These are phyloP conservation scores for Clavispora carvajalis DNA, from an alignment of 805 yeast genomes.

Conservation along the genomic window DNA sequence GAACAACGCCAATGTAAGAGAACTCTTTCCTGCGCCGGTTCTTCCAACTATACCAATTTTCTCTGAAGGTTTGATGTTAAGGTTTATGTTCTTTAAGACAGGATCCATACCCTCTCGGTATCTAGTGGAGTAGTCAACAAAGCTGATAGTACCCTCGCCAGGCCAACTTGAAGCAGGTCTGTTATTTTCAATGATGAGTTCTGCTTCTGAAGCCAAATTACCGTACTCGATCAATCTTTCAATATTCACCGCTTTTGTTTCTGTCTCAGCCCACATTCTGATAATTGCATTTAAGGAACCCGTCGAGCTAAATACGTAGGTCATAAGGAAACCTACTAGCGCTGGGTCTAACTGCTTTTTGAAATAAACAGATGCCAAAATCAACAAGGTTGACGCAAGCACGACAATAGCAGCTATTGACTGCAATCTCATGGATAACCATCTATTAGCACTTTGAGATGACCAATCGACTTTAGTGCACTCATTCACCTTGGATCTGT, in stretches of 20 bases:
- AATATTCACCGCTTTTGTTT: slow-evolving; percentile 28
- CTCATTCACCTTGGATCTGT: slow-evolving; percentile 20
- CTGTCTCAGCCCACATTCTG: slow-evolving; percentile 31
- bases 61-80: slow-evolving; percentile 20
- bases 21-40: slow-evolving; percentile 28
- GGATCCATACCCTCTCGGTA: slow-evolving; percentile 24
- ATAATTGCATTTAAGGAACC: slow-evolving; percentile 26
- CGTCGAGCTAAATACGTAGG: slow-evolving; percentile 30
- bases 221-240: slow-evolving; percentile 37
- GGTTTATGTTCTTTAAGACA: slow-evolving; percentile 19
- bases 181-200: slow-evolving; percentile 21
- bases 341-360: slow-evolving; percentile 24
- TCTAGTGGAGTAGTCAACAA: slow-evolving; percentile 20
- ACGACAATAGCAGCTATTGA: slow-evolving; percentile 30
- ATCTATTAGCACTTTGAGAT: slow-evolving; percentile 23
- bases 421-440: slow-evolving; percentile 36
- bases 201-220: slow-evolving; percentile 20
- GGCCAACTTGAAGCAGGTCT: slow-evolving; percentile 25
- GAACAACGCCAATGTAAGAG: slow-evolving; percentile 24
- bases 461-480: slow-evolving; percentile 19
- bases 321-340: slow-evolving; percentile 35
- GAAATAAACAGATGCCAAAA: slow-evolving; percentile 22
- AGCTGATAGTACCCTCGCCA: slow-evolving; percentile 17
- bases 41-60: slow-evolving; percentile 28
- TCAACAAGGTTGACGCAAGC: slow-evolving; percentile 24